Evolutionary conservation across 1,139 yeast species (phyloP).

Genomic region (Meyerozyma guilliermondii): DNA sequence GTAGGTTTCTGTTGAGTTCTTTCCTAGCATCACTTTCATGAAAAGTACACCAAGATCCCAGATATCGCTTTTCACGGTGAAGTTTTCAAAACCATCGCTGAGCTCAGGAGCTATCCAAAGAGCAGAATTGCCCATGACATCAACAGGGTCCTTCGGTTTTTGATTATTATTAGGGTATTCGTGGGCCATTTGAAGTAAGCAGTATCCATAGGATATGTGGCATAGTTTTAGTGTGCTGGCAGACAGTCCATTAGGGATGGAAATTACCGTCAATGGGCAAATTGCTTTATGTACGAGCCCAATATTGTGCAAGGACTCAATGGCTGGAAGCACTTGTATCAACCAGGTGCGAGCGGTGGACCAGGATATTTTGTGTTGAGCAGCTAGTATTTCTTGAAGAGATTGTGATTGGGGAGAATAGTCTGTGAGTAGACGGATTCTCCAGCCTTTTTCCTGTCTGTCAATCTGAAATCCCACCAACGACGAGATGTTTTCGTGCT

Average conservation of each 20-base stretch:
- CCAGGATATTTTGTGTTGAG: slow-evolving; percentile 63
- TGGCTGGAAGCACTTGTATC: slow-evolving; percentile 76
- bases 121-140: slow-evolving; percentile 17
- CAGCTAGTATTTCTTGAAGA: slow-evolving; percentile 61
- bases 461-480: slow-evolving; percentile 72
- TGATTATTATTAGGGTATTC: slow-evolving; percentile 38
- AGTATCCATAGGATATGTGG: slow-evolving; percentile 68
- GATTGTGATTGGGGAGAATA: slow-evolving; percentile 51
- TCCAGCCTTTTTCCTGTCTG: slow-evolving; percentile 27
- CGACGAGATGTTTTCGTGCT: slow-evolving; percentile 61
- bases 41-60: slow-evolving; percentile 89
- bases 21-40: slow-evolving; percentile 65
- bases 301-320: slow-evolving; percentile 75
- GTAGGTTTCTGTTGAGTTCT: slow-evolving; percentile 39
- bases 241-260: neutral
- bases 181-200: slow-evolving; percentile 55
- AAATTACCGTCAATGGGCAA: slow-evolving; percentile 55
- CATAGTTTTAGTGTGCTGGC: slow-evolving; percentile 50
- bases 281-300: slow-evolving; percentile 75
- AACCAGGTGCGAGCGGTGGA: slow-evolving; percentile 85
- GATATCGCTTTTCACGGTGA: slow-evolving; percentile 80
- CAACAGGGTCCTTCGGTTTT: slow-evolving; percentile 5
- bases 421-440: slow-evolving; percentile 42
- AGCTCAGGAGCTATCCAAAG: slow-evolving; percentile 82
- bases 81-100: slow-evolving; percentile 30